phyloP scores from a whole-genome alignment of 257 asterid genomes.

The Solanum sitiens region DNA sequence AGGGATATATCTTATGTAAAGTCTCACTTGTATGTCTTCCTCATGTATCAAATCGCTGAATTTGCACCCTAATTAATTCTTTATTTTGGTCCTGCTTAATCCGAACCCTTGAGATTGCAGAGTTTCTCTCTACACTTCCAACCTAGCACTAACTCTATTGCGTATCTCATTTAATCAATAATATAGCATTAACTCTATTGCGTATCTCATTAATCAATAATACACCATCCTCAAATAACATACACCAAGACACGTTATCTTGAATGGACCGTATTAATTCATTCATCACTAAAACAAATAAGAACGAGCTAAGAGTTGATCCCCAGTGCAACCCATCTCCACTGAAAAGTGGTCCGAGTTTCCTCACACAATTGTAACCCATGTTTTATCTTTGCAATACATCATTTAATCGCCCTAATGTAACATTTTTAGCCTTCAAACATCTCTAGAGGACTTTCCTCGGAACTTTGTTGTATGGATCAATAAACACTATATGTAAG shows the following conservation, averaged over 20 bases:
- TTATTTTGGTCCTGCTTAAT: not conserved
- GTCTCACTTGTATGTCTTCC: not conserved
- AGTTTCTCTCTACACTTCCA: not conserved
- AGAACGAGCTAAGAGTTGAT: no score
- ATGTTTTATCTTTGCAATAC: not conserved
- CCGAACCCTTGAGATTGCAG: not conserved
- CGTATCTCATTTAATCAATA: no score
- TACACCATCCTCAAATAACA: not conserved
- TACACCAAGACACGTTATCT: not conserved
- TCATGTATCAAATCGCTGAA: not conserved
- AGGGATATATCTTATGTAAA: not conserved
- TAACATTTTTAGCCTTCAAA: not conserved
- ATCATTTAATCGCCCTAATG: not conserved
- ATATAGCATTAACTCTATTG: not conserved
- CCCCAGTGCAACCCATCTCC: not conserved
- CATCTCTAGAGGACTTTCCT: not conserved
- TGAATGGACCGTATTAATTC: not conserved
- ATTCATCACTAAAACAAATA: not conserved
- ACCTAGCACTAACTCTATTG: not conserved
- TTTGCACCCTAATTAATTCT: not conserved
- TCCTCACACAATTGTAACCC: not conserved
- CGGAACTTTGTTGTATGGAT: not conserved
- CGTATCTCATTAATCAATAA: not conserved
- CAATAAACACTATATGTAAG: not conserved
- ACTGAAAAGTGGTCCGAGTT: not conserved